Conservation (phyloP, 352 stramenopile genomes). For the Globisporangium sylvaticum region DNA sequence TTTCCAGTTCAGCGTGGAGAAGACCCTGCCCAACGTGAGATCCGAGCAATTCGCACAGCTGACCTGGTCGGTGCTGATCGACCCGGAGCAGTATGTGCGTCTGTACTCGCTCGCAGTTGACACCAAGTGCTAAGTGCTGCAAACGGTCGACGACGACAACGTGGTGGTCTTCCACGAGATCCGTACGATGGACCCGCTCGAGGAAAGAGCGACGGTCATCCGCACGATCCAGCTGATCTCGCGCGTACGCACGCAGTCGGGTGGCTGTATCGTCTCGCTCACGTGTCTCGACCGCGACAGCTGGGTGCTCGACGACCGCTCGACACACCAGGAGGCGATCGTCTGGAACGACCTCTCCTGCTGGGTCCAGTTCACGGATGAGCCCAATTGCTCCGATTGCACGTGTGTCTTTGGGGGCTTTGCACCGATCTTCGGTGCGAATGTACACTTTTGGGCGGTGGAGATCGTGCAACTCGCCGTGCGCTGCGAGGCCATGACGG, state of each 20-base stretch:
- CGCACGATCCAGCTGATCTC: slow-evolving; percentile 11
- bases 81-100: neutral
- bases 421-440: neutral
- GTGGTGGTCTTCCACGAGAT: slow-evolving; percentile 12
- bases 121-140: slow-evolving; percentile 11
- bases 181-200: slow-evolving; percentile 8
- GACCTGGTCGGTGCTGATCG: slow-evolving; percentile 6
- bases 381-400: neutral
- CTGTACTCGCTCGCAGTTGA: slow-evolving; percentile 9
- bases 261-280: neutral
- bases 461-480: slow-evolving; percentile 14
- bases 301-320: neutral
- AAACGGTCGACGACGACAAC: slow-evolving; percentile 16
- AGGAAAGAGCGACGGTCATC: neutral
- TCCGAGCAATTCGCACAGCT: neutral
- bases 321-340: neutral
- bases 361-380: slow-evolving; percentile 14
- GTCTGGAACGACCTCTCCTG: slow-evolving; percentile 16
- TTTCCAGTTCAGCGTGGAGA: slow-evolving; percentile 13
- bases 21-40: neutral
- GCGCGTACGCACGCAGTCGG: neutral
- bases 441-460: slow-evolving; percentile 8
- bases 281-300: slow-evolving; percentile 5
- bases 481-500: slow-evolving; percentile 8
- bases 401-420: slow-evolving; percentile 12